Conservation (phyloP, 768 basidiomycete genomes). For the Leccinum ochraceum region DNA sequence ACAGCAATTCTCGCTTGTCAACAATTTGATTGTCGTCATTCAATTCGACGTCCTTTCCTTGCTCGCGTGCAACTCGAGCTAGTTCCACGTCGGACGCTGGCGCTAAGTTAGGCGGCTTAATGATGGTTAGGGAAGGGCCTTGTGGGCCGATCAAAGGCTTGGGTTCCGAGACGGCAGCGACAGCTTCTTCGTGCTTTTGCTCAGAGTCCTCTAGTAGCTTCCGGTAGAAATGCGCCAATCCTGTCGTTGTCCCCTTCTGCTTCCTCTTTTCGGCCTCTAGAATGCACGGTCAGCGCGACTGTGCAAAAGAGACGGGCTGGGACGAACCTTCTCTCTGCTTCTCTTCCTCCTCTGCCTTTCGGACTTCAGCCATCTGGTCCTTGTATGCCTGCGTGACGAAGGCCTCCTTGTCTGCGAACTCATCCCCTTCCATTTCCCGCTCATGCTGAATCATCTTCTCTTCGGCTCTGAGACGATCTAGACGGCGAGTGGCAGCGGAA, state of each 20-base stretch:
- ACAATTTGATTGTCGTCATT: slow-evolving; percentile 98
- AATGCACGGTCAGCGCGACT: neutral
- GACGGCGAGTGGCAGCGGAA: slow-evolving; percentile 81
- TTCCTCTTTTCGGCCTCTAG: slow-evolving; percentile 59
- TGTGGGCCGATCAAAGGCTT: slow-evolving; percentile 63
- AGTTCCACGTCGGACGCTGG: slow-evolving; percentile 73
- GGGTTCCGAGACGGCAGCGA: slow-evolving; percentile 63
- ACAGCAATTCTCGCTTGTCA: slow-evolving; percentile 89
- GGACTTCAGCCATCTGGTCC: slow-evolving; percentile 91
- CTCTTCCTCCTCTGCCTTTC: slow-evolving; percentile 92
- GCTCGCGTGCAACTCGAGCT: slow-evolving; percentile 63
- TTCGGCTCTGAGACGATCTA: slow-evolving; percentile 91
- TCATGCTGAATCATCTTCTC: slow-evolving; percentile 97
- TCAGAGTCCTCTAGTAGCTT: slow-evolving; percentile 78
- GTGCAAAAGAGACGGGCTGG: neutral
- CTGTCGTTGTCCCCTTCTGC: slow-evolving; percentile 60
- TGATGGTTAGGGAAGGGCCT: slow-evolving; percentile 67
- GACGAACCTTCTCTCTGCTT: slow-evolving; percentile 56
- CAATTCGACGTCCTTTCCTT: slow-evolving; percentile 86
- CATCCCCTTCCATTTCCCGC: slow-evolving; percentile 89
- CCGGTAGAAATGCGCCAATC: slow-evolving; percentile 86
- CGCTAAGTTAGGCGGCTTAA: slow-evolving; percentile 64
- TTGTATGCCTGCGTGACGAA: slow-evolving; percentile 98
- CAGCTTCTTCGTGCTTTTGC: slow-evolving; percentile 81
- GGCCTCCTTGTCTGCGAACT: slow-evolving; percentile 92